Percentiles rank a stretch among this genome's conserved stretches.
Conservation (phyloP, 2,329 filamentous ascomycete genomes). For the Graphilbum sp. region DNA sequence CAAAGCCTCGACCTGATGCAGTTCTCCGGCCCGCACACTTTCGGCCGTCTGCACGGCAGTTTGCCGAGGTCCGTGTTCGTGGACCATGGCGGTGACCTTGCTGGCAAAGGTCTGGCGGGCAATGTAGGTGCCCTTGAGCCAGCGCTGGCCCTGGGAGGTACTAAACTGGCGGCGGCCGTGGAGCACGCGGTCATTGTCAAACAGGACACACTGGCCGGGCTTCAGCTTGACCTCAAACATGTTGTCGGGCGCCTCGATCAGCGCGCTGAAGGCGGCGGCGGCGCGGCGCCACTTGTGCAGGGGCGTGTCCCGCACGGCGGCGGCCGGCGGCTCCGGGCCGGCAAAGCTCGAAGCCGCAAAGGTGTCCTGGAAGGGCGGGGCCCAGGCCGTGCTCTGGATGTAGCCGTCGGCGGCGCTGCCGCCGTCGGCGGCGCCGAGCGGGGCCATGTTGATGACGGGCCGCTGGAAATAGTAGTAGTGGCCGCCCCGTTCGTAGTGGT, state of each 20-base stretch:
- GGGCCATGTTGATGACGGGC: conserved; percentile 29
- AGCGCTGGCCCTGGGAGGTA: conserved; percentile 44
- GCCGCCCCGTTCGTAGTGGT: conserved; percentile 52
- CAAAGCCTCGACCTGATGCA: conserved; percentile 7
- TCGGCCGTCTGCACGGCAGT: neutral
- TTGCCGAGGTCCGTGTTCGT: too few relatives aligned
- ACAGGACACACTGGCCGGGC: conserved; percentile 81
- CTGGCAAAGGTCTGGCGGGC: conserved; percentile 32
- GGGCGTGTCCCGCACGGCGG: neutral
- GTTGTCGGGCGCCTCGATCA: conserved; percentile 39
- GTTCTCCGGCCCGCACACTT: neutral
- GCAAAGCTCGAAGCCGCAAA: conserved; percentile 6
- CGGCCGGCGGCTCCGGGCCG: neutral
- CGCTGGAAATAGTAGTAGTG: conserved; percentile 44
- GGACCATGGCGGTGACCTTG: conserved; percentile 8
- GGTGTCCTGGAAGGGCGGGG: conserved; percentile 58
- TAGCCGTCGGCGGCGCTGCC: conserved; percentile 11
- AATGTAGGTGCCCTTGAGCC: conserved; percentile 77
- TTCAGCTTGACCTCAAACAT: conserved; percentile 57
- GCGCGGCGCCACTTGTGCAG: conserved; percentile 16
- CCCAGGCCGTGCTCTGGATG: conserved; percentile 38
- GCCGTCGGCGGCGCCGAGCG: conserved; percentile 12
- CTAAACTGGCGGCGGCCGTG: conserved; percentile 73
- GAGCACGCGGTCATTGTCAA: conserved; percentile 72
- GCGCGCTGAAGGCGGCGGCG: conserved; percentile 36